Conservation (phyloP, 2,329 filamentous ascomycete genomes). For the Periglandula ipomoeae region DNA sequence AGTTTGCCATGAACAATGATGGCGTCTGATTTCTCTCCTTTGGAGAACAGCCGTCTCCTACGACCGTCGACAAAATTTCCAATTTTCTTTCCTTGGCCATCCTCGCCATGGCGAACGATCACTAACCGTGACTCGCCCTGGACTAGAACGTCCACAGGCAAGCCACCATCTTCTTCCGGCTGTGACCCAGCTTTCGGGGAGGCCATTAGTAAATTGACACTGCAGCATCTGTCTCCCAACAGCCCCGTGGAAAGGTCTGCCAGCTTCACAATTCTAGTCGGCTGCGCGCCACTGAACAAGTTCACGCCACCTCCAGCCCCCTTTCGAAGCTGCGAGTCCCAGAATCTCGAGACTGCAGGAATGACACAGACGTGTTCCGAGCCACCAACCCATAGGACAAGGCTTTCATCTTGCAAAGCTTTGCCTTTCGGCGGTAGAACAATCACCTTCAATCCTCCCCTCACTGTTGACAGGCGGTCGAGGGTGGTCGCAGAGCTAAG, state of each 20-base stretch:
- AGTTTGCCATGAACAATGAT: conserved; percentile 46
- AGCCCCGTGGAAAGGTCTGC: conserved; percentile 43
- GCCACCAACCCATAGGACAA: conserved; percentile 48
- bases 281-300: conserved; percentile 45
- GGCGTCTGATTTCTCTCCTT: conserved; percentile 35
- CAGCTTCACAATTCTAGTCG: conserved; percentile 46
- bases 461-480: conserved; percentile 42
- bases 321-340: conserved; percentile 49
- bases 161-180: conserved; percentile 23
- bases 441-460: conserved; percentile 43
- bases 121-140: conserved; percentile 48
- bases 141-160: conserved; percentile 45
- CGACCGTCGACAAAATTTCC: conserved; percentile 27
- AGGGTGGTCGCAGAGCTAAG: conserved; percentile 33
- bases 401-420: conserved; percentile 41
- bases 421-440: conserved; percentile 34
- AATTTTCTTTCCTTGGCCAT: conserved; percentile 34
- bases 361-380: conserved; percentile 49
- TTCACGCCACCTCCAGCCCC: conserved; percentile 41
- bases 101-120: conserved; percentile 44
- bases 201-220: conserved; percentile 36
- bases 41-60: conserved; percentile 26
- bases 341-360: conserved; percentile 45
- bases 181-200: conserved; percentile 16
- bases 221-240: conserved; percentile 47